These are phyloP conservation scores for Pilaira anomala DNA, from an alignment of 192 early-diverging fungal genomes.

Conservation along the genomic window DNA sequence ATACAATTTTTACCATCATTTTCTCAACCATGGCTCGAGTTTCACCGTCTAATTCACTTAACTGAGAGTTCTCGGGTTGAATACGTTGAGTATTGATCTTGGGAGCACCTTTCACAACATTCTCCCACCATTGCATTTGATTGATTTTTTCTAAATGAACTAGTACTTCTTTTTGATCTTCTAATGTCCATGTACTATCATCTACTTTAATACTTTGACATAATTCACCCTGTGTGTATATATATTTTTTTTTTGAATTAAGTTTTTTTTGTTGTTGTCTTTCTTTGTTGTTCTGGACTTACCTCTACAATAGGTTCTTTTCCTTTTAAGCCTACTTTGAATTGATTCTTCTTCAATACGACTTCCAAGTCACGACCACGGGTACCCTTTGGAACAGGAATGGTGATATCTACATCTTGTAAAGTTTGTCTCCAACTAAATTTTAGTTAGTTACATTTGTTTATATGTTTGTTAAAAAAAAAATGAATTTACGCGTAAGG, in stretches of 20 bases:
- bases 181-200: constrained; percentile 76
- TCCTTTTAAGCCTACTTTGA: constrained; percentile 71
- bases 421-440: constrained; percentile 83
- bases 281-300: constrained; percentile 21
- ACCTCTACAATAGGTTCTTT: constrained; percentile 71
- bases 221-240: constrained; percentile 57
- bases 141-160: constrained; percentile 87
- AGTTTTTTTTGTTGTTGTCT: too few species aligned
- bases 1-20: constrained; percentile 73
- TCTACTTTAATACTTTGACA: constrained; percentile 68
- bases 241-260: too few species aligned
- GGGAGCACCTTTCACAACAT: constrained; percentile 76
- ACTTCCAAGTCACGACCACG: constrained; percentile 64
- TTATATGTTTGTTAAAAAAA: too few species aligned
- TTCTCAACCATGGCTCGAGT: constrained; percentile 92
- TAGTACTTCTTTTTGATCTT: constrained; percentile 66
- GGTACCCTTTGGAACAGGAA: constrained; percentile 73
- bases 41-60: constrained; percentile 85
- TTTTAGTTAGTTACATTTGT: constrained; percentile 18
- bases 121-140: constrained; percentile 84
- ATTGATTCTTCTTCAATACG: constrained; percentile 58
- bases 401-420: constrained; percentile 72
- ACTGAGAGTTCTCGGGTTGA: constrained; percentile 85
- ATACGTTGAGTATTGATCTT: constrained; percentile 88
- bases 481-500: constrained; percentile 29